Conservation (phyloP, 2,329 filamentous ascomycete genomes). For the Elsinoe arachidis region DNA sequence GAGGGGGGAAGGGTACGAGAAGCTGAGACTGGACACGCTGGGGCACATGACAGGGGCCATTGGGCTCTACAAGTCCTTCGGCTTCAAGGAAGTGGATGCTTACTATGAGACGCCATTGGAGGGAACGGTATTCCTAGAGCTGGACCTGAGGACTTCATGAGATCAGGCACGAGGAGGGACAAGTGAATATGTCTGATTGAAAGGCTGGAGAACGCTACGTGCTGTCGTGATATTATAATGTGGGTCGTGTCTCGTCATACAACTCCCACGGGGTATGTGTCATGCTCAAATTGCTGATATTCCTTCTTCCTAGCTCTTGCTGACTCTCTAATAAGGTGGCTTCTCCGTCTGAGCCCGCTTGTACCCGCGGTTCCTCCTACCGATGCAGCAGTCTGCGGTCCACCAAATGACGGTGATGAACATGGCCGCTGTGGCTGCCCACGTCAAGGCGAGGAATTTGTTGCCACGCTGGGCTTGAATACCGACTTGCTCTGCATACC, state of each 20-base stretch:
- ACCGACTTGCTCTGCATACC: conserved; percentile 43
- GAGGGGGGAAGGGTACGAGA: conserved; percentile 39
- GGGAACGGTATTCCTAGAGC: conserved; percentile 45
- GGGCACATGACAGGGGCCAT: conserved; percentile 44
- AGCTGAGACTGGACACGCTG: conserved; percentile 50
- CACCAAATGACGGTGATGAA: conserved; percentile 9
- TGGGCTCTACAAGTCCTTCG: conserved; percentile 40
- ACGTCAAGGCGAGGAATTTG: conserved; percentile 52
- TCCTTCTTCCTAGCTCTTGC: neutral
- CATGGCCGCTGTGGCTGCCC: conserved; percentile 41
- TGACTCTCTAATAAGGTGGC: neutral
- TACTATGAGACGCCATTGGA: conserved; percentile 51
- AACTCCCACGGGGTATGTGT: neutral
- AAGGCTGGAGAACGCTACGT: conserved; percentile 4
- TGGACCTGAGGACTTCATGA: conserved; percentile 20
- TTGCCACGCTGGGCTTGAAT: conserved; percentile 42
- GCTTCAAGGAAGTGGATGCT: conserved; percentile 43
- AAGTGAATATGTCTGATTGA: neutral
- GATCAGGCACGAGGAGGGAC: neutral
- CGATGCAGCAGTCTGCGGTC: conserved; percentile 8
- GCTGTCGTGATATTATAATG: conserved; percentile 6
- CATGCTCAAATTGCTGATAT: neutral
- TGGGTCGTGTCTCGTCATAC: neutral
- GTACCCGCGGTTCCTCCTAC: neutral
- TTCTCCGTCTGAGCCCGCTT: conserved; percentile 8